These are phyloP conservation scores for Chimonanthus praecox DNA, from an alignment of 164 flowering plant species.

Conservation along the genomic window DNA sequence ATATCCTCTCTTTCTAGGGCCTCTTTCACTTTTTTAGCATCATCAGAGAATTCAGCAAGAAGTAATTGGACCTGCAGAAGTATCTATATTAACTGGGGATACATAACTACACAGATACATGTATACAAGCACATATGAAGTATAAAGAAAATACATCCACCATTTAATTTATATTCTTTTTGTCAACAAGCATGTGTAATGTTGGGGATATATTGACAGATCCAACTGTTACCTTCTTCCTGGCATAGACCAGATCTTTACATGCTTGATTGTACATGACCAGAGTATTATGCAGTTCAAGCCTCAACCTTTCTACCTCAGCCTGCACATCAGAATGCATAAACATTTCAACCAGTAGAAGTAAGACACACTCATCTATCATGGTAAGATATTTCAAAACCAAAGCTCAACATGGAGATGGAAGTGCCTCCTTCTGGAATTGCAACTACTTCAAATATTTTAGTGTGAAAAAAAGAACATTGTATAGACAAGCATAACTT, in stretches of 20 bases:
- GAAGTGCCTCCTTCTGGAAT: not conserved
- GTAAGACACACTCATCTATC: not conserved
- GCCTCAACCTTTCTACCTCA: conserved; percentile 47
- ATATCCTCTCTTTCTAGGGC: conserved; percentile 56
- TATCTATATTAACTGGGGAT: not conserved
- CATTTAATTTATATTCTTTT: not conserved
- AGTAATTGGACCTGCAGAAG: conserved; percentile 49
- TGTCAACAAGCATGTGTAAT: not conserved
- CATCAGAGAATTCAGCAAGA: conserved; percentile 60
- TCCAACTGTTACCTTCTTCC: conserved; percentile 42
- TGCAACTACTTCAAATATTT: not conserved
- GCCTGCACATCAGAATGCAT: conserved; percentile 41
- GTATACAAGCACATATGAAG: not conserved
- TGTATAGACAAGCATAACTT: not conserved
- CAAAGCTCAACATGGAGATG: not conserved
- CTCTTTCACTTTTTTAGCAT: conserved; percentile 43
- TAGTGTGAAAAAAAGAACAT: not conserved
- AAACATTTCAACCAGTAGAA: not conserved
- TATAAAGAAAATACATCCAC: not conserved
- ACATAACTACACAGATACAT: not conserved
- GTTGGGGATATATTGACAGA: not conserved
- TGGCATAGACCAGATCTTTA: conserved; percentile 55
- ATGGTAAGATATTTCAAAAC: not conserved
- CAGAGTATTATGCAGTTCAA: conserved; percentile 46
- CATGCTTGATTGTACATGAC: conserved; percentile 62